These are phyloP conservation scores for Eucalyptus pumila DNA, from an alignment of 345 rosid species.

Conservation along the genomic window DNA sequence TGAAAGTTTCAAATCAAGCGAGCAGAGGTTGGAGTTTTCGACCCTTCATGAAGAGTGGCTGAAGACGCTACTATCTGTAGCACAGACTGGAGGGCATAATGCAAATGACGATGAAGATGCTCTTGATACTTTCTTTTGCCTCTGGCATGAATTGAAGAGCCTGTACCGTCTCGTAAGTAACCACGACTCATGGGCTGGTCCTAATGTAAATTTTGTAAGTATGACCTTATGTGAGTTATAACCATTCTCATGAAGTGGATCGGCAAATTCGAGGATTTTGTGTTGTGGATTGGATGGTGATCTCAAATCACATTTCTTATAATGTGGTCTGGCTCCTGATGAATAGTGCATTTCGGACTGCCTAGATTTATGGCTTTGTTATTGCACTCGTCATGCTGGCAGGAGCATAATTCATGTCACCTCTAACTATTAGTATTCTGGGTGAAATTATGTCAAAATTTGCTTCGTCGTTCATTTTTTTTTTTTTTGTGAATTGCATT, in stretches of 20 bases:
- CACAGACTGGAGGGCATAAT: neutral
- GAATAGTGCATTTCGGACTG: neutral
- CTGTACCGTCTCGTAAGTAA: neutral
- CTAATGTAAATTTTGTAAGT: neutral
- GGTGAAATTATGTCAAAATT: neutral
- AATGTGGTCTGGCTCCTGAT: neutral
- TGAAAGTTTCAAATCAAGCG: constrained; percentile 64
- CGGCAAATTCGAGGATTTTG: neutral
- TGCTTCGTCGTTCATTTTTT: fast-evolving
- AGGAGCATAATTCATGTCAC: neutral
- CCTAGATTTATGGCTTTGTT: neutral
- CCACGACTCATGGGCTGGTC: neutral
- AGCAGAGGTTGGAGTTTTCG: constrained; percentile 75
- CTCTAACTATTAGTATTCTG: neutral
- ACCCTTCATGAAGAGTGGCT: constrained; percentile 89
- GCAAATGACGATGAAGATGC: constrained; percentile 30
- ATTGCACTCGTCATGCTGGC: neutral
- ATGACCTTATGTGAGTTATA: neutral
- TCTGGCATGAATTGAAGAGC: constrained; percentile 72
- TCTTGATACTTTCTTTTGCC: constrained; percentile 52
- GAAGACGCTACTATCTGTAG: constrained; percentile 30
- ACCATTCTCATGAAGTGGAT: neutral
- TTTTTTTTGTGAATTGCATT: neutral
- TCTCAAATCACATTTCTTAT: neutral
- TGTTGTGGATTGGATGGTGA: neutral